Base-by-base conservation (phyloP, 305 asterid genomes). In the Fraxinus platypoda region DNA sequence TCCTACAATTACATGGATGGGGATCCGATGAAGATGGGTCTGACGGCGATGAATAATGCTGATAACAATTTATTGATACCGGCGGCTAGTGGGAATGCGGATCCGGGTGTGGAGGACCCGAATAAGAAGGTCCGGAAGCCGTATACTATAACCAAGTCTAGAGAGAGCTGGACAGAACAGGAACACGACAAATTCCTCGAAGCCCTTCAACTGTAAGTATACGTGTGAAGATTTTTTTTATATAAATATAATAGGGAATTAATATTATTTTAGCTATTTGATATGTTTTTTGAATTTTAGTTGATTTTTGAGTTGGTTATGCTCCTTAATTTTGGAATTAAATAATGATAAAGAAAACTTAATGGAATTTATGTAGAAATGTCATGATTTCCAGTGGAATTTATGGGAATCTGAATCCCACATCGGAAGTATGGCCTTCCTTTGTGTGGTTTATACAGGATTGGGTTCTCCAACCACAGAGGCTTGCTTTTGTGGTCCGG, bases 91-190 rank as follows among this genome's bases (percentile, higher is more conserved):
- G 87, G 81, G 89, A 87, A 75, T 81, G 82, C 72, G 80, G 81
- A 74, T 85, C 70, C 91, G 71, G 90, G 76, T 71, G 1, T 80
- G 84, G 98, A 95, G 78, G 97, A 95, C 86, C 86, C 86, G 34
- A 91, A 80, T 82, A 92, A 91, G 97, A 95, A 94, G 92, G 87
- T 90, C 79, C 87, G 98, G 52, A 95, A 95, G 88, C 97, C 97
- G 6, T 95, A 95, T 83, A 95, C 98, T 11, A 92, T 95, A 59
- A 95, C 95, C 1, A 95, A 95, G 91, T 92, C 97, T 37, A 91
- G 98, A 75, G 98, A 95, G 91, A 95, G 95, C 91, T 95, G 98
- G 98, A 95, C 88, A 80, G 98, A 95, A 21, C 93, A 91, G 85
- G 98, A 95, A 88, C 98, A 95, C 59, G 97, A 95, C 77, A 93